Conservation (phyloP, 179 eudicot genomes). For the Beta lomatogona region DNA sequence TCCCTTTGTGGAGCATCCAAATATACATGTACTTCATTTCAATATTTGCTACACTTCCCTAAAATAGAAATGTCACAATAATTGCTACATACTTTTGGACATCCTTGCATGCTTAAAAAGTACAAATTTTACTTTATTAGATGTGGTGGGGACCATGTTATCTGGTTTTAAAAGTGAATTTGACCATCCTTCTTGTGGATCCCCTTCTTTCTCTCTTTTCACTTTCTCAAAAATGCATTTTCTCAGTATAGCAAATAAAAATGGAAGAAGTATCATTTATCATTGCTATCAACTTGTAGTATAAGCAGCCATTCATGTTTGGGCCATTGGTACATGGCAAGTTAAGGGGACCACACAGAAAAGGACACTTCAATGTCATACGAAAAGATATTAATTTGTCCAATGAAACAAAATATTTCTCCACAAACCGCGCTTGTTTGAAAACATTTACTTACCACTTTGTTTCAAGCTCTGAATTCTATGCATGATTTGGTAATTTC, state of each 20-base stretch:
- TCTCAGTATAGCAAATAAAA: no score
- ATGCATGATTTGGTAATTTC: conserved; percentile 49
- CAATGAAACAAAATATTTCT: not conserved
- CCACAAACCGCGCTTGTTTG: not conserved
- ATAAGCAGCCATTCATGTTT: not conserved
- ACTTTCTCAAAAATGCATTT: no score
- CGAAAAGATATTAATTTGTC: not conserved
- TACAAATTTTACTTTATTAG: no score
- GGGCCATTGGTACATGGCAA: not conserved
- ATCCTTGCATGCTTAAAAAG: no score
- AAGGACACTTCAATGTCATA: not conserved
- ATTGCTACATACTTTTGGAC: no score
- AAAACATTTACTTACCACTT: conserved; percentile 51
- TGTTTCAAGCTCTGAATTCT: conserved; percentile 60
- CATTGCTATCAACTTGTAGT: no score
- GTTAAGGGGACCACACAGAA: not conserved
- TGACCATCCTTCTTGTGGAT: no score
- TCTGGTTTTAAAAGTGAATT: no score
- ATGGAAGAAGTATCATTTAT: no score
- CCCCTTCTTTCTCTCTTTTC: no score
- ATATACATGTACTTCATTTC: not conserved
- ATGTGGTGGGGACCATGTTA: no score
- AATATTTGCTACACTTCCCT: not conserved
- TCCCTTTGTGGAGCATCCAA: not conserved
- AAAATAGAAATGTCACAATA: no score